Evolutionary conservation across 169 alveolate genomes (phyloP).

Genomic region (Plasmodium chabaudi): DNA sequence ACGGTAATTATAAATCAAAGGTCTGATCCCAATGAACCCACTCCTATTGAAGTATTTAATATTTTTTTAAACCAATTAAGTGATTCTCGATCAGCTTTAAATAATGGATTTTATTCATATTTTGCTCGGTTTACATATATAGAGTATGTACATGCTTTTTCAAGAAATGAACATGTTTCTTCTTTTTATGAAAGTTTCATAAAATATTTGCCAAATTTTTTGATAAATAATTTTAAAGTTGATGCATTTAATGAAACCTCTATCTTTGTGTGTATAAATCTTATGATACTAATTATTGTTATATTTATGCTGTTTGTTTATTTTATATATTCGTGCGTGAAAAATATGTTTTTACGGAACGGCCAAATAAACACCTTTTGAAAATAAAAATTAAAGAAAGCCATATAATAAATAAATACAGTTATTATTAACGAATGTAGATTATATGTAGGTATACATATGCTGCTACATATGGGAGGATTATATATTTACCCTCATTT

Average conservation of each 20-base stretch:
- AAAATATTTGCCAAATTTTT: constrained; percentile 37
- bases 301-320: constrained; percentile 25
- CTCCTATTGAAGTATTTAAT: constrained; percentile 59
- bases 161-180: constrained; percentile 27
- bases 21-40: constrained; percentile 51
- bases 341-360: constrained; percentile 12
- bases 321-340: constrained; percentile 40
- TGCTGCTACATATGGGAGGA: too few relatives aligned
- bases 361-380: constrained; percentile 25
- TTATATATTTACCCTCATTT: too few relatives aligned
- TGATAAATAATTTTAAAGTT: constrained; percentile 20
- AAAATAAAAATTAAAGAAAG: not conserved
- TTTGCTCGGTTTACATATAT: constrained; percentile 65
- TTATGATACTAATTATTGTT: constrained; percentile 39
- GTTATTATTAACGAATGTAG: too few relatives aligned
- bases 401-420: not conserved
- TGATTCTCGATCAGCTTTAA: constrained; percentile 50
- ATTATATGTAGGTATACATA: too few relatives aligned
- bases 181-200: constrained; percentile 23
- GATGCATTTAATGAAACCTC: constrained; percentile 52
- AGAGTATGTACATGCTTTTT: constrained; percentile 52
- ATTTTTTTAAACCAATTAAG: constrained; percentile 58
- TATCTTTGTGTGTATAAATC: constrained; percentile 34
- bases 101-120: constrained; percentile 56
- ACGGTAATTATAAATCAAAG: constrained; percentile 39